These are phyloP conservation scores for Lentinula boryana DNA, from an alignment of 768 basidiomycete genomes.

Conservation along the genomic window DNA sequence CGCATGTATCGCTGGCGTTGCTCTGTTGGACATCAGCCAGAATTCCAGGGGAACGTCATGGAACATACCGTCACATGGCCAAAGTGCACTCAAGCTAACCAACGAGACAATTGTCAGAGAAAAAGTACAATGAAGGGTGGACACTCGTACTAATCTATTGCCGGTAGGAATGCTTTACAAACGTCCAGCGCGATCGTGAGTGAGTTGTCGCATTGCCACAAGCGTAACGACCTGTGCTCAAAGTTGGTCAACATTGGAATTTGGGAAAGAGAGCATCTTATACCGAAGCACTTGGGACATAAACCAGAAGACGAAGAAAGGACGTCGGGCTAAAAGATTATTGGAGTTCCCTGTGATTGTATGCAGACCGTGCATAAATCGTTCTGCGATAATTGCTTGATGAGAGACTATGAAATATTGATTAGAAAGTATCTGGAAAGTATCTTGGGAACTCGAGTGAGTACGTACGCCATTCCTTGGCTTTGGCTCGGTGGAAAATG, in stretches of 20 bases:
- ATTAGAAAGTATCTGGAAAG: not conserved
- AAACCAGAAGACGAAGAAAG: conserved; percentile 72
- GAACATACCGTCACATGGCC: conserved; percentile 57
- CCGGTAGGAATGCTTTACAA: conserved; percentile 52
- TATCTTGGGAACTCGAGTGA: not conserved
- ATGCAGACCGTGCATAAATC: conserved; percentile 53
- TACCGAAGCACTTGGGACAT: conserved; percentile 64
- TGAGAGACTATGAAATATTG: conserved; percentile 41
- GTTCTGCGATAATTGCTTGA: conserved; percentile 53
- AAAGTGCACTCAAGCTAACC: conserved; percentile 43
- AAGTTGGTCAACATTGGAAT: not conserved
- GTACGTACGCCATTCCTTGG: conserved; percentile 63
- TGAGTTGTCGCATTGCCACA: conserved; percentile 59
- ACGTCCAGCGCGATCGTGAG: conserved; percentile 58
- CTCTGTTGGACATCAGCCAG: conserved; percentile 24
- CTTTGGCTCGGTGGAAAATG: conserved; percentile 48
- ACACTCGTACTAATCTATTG: conserved; percentile 46
- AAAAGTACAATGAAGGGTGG: conserved; percentile 3
- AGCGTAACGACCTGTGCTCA: conserved; percentile 37
- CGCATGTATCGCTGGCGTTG: conserved; percentile 43
- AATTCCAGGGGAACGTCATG: not conserved
- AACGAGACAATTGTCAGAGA: conserved; percentile 9
- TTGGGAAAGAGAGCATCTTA: conserved; percentile 10
- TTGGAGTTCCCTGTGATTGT: conserved; percentile 51
- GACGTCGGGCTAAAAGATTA: conserved; percentile 47